Evolutionary conservation across 1,139 yeast species (phyloP), one percentile per base, ranked within the genome.

Genomic region (Meyerozyma athensensis): DNA sequence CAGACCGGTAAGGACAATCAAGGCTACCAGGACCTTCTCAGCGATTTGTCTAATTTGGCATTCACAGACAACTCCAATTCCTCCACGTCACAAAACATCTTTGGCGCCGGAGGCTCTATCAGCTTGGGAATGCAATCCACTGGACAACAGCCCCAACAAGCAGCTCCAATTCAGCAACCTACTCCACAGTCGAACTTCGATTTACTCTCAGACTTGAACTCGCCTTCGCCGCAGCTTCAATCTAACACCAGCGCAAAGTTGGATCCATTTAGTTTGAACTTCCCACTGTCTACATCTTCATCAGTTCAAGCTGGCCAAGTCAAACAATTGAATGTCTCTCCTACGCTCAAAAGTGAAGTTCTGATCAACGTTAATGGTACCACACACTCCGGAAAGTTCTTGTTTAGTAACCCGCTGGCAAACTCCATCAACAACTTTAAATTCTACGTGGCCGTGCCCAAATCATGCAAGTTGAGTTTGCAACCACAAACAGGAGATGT

Each of bases 401-500:
- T 63, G 63, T 49, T 68, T 68, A 41, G 71, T 70, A 49, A 68
- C 78, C 39, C 62, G 68, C 38, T 54, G 37, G 45, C 60, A 13
- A 41, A 53, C 10, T 50, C 65, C 8, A 49, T 67, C 23, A 46
- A 52, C 17, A 71, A 74, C 43, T 61, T 90, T 35, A 78, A 78
- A 48, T 81, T 87, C 53, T 72, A 84, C 55, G 63, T 87, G 39
- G 97, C 97, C 0, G 95, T 85, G 28, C 94, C 97, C 35, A 86
- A 84, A 55, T 58, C 74, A 17, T 78, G 85, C 53, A 74, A 72
- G 41, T 69, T 90, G 47, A 69, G 68, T 35, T 72, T 90, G 61
- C 70, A 76, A 40, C 81, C 95, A 1, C 95, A 87, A 52, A 72
- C 87, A 7, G 74, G 79, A 30, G 79, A 75, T 39, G 49, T 59